Conservation (phyloP, 208 protist genomes). For the Tritrichomonas foetus region DNA sequence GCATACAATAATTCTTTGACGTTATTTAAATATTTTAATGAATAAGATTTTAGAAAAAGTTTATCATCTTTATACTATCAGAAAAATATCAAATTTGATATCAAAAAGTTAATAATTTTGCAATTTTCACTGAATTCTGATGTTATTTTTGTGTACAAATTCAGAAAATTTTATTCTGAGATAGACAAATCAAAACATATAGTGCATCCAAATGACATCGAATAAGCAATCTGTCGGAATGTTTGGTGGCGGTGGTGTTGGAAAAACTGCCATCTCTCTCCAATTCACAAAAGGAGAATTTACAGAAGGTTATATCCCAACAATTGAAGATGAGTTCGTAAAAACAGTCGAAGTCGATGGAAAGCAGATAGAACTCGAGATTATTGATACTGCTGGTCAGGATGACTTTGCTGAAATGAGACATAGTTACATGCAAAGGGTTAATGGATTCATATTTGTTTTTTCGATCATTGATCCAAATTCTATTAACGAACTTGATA, state of each 20-base stretch:
- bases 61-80: too few relatives aligned
- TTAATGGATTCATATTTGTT: not conserved
- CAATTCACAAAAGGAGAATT: conserved; percentile 1
- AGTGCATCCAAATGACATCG: too few relatives aligned
- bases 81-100: too few relatives aligned
- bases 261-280: not conserved
- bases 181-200: too few relatives aligned
- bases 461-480: not conserved
- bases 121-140: too few relatives aligned
- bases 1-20: too few relatives aligned
- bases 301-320: conserved; percentile 7
- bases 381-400: conserved; percentile 20
- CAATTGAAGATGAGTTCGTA: conserved; percentile 32
- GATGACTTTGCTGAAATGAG: not conserved
- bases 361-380: not conserved
- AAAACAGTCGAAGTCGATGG: not conserved
- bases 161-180: too few relatives aligned
- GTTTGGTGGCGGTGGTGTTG: conserved; percentile 28
- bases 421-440: not conserved
- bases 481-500: not conserved
- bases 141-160: too few relatives aligned
- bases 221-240: too few relatives aligned
- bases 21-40: too few relatives aligned
- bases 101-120: too few relatives aligned
- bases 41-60: too few relatives aligned